Evolutionary conservation across 495 filamentous ascomycete genomes (phyloP).

Genomic region (Opeltia flavorubescens): DNA sequence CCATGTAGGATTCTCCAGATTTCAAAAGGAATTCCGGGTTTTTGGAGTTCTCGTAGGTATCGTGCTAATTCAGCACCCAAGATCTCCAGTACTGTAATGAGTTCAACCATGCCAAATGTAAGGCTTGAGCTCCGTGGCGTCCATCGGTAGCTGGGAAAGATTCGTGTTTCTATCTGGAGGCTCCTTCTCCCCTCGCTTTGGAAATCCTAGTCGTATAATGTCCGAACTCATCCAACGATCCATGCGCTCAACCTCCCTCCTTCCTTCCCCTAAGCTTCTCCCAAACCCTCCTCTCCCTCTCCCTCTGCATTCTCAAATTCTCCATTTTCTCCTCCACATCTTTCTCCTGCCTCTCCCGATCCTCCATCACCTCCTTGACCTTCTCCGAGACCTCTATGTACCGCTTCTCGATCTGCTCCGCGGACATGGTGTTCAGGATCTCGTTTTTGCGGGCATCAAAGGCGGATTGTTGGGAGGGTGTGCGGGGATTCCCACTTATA

Average conservation of each 20-base stretch:
- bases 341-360: constrained; percentile 3
- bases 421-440: constrained; percentile 9
- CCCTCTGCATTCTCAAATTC: constrained; percentile 11
- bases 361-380: constrained; percentile 8
- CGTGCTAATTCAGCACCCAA: too few relatives aligned
- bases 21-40: too few relatives aligned
- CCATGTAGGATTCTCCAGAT: too few relatives aligned
- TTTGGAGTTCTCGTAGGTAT: too few relatives aligned
- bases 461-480: constrained; percentile 3
- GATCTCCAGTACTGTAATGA: too few relatives aligned
- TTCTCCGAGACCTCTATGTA: constrained; percentile 9
- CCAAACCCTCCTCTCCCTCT: constrained; percentile 14
- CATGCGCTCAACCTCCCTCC: neutral
- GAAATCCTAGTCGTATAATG: too few relatives aligned
- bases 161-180: too few relatives aligned
- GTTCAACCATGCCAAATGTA: too few relatives aligned
- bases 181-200: too few relatives aligned
- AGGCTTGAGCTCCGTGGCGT: too few relatives aligned
- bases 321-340: constrained; percentile 13
- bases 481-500: constrained; percentile 8
- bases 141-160: too few relatives aligned
- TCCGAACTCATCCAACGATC: neutral
- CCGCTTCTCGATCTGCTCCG: constrained; percentile 7
- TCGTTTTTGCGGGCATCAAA: constrained; percentile 8
- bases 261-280: constrained; percentile 10